Evolutionary conservation across 768 basidiomycete species (phyloP), one percentile per base, ranked within the genome.

Genomic region (Mycena leptocephala): DNA sequence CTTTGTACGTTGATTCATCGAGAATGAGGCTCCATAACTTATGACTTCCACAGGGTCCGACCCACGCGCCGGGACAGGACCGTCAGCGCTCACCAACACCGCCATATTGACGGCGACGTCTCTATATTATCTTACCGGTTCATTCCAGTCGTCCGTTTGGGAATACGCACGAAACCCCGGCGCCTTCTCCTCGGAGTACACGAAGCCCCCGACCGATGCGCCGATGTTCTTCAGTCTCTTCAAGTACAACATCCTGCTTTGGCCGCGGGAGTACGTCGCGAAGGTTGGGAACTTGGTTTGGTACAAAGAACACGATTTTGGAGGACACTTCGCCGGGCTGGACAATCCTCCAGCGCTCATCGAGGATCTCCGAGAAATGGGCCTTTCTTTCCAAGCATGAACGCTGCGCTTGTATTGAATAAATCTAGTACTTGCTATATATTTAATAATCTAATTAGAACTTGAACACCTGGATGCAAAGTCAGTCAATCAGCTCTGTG

Each of bases 111-210:
- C 78, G 39, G 76, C 76, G 11, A 70, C 79, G 20, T 81, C 82
- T 30, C 74, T 81, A 9, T 83, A 82, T 76, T 81, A 75, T 67
- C 80, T 82, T 62, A 81, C 82, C 30, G 28, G 63, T 16, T 70
- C 81, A 5, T 79, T 82, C 77, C 65, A 59, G 5, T 80, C 80
- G 3, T 76, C 82, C 30, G 70, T 67, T 2, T 74, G 79, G 61
- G 58, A 76, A 24, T 83, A 83, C 62, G 74, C 74, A 8, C 61
- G 37, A 26, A 75, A 75, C 33, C 3, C 62, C 5, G 53, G 48
- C 62, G 35, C 46, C 5, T 77, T 77, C 67, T 1, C 6, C 2
- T 1, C 30, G 6, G 59, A n/a, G 0, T 77, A 74, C 61, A 43
- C 67, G 1, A 70, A 74, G 41, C 10, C 76, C 2, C 43, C 37